Percentiles rank a stretch among this genome's conserved stretches.
Evolutionary conservation across 495 filamentous ascomycete genomes (phyloP).

Genomic region (Aspergillus wentii): DNA sequence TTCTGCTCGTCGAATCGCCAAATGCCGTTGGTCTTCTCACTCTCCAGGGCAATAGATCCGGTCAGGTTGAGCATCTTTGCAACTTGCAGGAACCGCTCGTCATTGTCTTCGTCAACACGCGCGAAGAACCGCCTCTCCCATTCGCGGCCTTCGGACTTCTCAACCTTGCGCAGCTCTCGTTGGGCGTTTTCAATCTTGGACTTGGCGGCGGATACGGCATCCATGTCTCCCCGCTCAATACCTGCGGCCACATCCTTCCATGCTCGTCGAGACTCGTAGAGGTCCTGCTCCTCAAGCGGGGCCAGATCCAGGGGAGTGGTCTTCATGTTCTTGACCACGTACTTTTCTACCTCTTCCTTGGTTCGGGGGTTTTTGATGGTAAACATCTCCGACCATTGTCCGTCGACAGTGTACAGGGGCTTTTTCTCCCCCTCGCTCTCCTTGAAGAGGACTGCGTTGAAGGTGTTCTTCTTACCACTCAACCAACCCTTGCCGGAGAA

Average conservation of each 20-base stretch:
- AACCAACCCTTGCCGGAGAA: slow-evolving; percentile 93
- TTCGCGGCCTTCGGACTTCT: slow-evolving; percentile 69
- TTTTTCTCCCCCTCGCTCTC: slow-evolving; percentile 70
- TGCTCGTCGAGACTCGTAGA: slow-evolving; percentile 80
- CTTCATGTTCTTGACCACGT: slow-evolving; percentile 57
- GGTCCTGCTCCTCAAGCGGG: slow-evolving; percentile 75
- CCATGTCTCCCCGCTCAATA: slow-evolving; percentile 79
- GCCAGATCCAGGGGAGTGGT: slow-evolving; percentile 67
- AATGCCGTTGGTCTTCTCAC: slow-evolving; percentile 80
- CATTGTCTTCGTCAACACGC: slow-evolving; percentile 42
- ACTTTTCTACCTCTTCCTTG: slow-evolving; percentile 67
- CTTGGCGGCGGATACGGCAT: slow-evolving; percentile 72
- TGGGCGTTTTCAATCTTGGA: slow-evolving; percentile 87
- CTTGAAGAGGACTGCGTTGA: slow-evolving; percentile 73
- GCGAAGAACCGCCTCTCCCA: slow-evolving; percentile 88
- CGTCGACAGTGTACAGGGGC: slow-evolving; percentile 77
- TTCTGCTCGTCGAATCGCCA: slow-evolving; percentile 78
- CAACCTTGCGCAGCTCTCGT: slow-evolving; percentile 74
- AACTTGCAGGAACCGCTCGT: slow-evolving; percentile 54
- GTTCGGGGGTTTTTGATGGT: slow-evolving; percentile 66
- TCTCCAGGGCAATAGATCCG: slow-evolving; percentile 53
- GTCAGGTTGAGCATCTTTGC: slow-evolving; percentile 50
- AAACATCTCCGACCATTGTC: slow-evolving; percentile 88
- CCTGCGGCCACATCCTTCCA: slow-evolving; percentile 81
- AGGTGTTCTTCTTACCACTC: slow-evolving; percentile 90